Evolutionary conservation across 2,329 filamentous ascomycete species (phyloP), one percentile per base, ranked within the genome.

Genomic region (Capronia epimyces): DNA sequence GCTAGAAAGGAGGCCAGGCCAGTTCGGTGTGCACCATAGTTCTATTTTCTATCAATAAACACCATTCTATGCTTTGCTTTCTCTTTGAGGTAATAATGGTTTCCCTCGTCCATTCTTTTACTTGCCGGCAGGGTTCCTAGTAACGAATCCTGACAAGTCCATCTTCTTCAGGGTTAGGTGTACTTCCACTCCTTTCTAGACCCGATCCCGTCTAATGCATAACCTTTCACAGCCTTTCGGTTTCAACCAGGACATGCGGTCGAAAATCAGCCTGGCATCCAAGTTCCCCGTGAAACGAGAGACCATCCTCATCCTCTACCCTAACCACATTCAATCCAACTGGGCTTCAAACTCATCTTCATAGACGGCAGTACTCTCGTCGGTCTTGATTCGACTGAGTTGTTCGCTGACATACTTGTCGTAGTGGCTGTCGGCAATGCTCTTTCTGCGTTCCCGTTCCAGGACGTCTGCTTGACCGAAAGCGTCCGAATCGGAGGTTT

Each of bases 351-450:
- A 78, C 68, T 86, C 82, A 63, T 84, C 82, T 50, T 76, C 74
- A 52, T 78, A 77, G 42, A 75, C 66, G 16, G 70, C 74, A 15
- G 70, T 67, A 25, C 73, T 72, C 29, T 67, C 59, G 3, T 62
- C 71, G 41, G 77, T 82, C 65, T 79, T 82, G 63, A 93, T 83
- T 50, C 83, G 76, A 67, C 84, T 78, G 51, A 96, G 75, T 71
- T 95, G 86, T 57, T 89, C 85, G 24, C 80, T 82, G 50, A 96
- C 86, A 66, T 95, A 95, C 58, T 81, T 79, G 54, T 87, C 83
- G 64, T 95, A 80, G 60, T 93, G 86, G 49, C 79, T 74, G 62
- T 89, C 79, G 0, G 81, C 81, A 63, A 82, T 77, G 27, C 50
- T 63, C 64, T 21, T 68, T 58, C 53, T 72, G 60, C 51, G 73